phyloP scores from a whole-genome alignment of 805 yeast species.

The Tetrapisispora pingtungensis region DNA sequence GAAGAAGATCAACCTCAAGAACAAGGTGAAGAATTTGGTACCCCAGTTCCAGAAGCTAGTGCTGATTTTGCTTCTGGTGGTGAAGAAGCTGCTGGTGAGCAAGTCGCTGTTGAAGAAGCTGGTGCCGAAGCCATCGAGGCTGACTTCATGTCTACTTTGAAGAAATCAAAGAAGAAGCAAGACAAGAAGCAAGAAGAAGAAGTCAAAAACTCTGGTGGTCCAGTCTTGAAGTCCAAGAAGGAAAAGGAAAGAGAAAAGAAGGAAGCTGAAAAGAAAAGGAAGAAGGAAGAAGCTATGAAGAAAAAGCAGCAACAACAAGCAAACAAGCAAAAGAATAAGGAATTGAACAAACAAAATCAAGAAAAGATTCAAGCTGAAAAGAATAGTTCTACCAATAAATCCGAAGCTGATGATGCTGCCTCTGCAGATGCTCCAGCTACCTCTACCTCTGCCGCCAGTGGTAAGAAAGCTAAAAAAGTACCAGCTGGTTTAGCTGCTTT shows the following conservation, averaged over 20 bases:
- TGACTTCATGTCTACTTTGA: constrained; percentile 77
- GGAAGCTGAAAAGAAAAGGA: constrained; percentile 79
- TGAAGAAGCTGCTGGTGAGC: constrained; percentile 3
- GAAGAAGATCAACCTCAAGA: constrained; percentile 42
- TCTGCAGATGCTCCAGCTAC: constrained; percentile 28
- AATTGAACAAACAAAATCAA: constrained; percentile 33
- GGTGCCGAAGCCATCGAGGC: constrained; percentile 39
- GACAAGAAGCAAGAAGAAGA: constrained; percentile 54
- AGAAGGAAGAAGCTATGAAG: constrained; percentile 81
- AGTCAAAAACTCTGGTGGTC: constrained; percentile 38
- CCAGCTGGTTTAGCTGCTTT: constrained; percentile 90
- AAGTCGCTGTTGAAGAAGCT: constrained; percentile 23
- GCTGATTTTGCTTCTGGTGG: constrained; percentile 5
- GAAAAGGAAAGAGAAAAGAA: constrained; percentile 93
- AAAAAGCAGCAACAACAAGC: constrained; percentile 67
- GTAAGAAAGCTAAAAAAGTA: constrained; percentile 50
- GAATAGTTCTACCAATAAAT: constrained; percentile 3
- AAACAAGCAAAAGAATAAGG: constrained; percentile 47
- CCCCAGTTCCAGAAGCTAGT: constrained; percentile 19
- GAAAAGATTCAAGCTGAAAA: constrained; percentile 28
- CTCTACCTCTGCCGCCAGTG: constrained; percentile 10
- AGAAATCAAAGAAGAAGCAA: constrained; percentile 68
- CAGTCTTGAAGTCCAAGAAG: constrained; percentile 79
- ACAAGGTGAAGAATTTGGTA: constrained; percentile 44
- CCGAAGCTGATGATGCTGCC: constrained; percentile 18